Evolutionary conservation across 345 rosid genomes (phyloP), one percentile per base, ranked within the genome.

Genomic region (Arabis hirsuta): DNA sequence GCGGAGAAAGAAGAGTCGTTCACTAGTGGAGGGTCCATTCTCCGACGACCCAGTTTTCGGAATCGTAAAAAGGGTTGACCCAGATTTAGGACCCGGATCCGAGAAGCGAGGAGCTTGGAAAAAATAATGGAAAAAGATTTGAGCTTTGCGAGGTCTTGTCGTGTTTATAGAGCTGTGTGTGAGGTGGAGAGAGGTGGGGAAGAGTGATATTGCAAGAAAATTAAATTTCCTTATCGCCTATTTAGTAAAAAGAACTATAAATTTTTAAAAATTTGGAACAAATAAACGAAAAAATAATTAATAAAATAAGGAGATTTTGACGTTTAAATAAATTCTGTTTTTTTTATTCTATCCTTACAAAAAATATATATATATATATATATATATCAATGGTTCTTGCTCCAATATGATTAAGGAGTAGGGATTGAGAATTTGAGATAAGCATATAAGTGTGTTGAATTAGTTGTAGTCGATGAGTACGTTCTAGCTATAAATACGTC

Each of bases 11-110:
- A 84, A 10, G 92, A 79, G 60, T 88, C 92, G 69, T 82, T 88
- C 72, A 88, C 73, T 46, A 91, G 79, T 16, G 97, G 95, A 77
- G 89, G 89, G 83, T 94, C 96, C 98, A 94, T 94, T 76, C 74
- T 53, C 69, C 46, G 52, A 69, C n/a, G 60, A 54, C 4, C 69
- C 46, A 12, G 46, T 24, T 44, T 67, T 67, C 4, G 31, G 4
- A 10, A 54, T 61, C 14, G 20, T 61, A 36, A 27, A 61, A 41
- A n/a, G 66, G 47, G 71, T 47, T 12, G 71, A 44, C 64, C 69
- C 73, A 53, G 65, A 54, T 55, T 54, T 41, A 38, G 65, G 62
- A 69, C 76, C 77, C 64, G 84, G 82, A 79, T 84, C 86, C 80
- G 74, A 81, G 39, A 76, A 69, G 74, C 69, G 78, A 68, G 74